These are phyloP conservation scores for Coemansia sp. DNA, from an alignment of 192 early-diverging fungal species.

Conservation along the genomic window DNA sequence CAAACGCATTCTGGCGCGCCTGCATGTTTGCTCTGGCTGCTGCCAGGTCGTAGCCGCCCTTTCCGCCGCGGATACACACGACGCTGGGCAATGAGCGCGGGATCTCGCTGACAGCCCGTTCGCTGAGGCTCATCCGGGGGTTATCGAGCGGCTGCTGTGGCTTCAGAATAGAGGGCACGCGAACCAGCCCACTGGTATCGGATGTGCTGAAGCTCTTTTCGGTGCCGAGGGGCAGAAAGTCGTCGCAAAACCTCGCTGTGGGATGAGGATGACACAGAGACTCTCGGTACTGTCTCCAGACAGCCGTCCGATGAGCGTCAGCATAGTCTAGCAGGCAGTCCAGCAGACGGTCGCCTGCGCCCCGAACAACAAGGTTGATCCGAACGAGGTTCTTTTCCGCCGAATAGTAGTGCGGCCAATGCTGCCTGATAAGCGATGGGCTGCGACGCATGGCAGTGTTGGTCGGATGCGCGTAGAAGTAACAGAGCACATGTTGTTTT, in stretches of 20 bases:
- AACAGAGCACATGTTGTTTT: constrained; percentile 16
- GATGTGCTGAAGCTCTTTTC: not conserved
- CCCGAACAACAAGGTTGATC: constrained; percentile 21
- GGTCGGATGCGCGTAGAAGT: constrained; percentile 20
- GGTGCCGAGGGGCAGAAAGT: constrained; percentile 15
- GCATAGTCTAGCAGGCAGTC: constrained; percentile 17
- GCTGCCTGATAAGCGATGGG: constrained; percentile 17
- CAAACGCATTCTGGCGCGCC: not conserved
- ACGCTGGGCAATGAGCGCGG: not conserved
- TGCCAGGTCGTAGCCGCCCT: constrained; percentile 29
- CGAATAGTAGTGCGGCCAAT: constrained; percentile 17
- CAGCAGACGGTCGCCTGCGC: not conserved
- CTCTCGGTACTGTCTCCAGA: constrained; percentile 33
- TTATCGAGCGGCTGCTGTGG: not conserved
- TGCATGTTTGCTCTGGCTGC: constrained; percentile 14
- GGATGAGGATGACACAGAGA: constrained; percentile 19
- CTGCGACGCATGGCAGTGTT: not conserved
- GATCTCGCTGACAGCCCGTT: not conserved
- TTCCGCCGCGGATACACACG: constrained; percentile 14
- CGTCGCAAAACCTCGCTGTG: constrained; percentile 18
- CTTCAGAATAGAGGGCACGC: not conserved
- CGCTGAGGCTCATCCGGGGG: not conserved
- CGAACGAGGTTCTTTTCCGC: constrained; percentile 17
- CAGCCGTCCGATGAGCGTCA: constrained; percentile 2
- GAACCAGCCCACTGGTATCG: not conserved